Percentiles rank a stretch among this genome's conserved stretches.
Evolutionary conservation across 192 early-diverging fungal genomes (phyloP).

Genomic region (Obelidium mucronatum): DNA sequence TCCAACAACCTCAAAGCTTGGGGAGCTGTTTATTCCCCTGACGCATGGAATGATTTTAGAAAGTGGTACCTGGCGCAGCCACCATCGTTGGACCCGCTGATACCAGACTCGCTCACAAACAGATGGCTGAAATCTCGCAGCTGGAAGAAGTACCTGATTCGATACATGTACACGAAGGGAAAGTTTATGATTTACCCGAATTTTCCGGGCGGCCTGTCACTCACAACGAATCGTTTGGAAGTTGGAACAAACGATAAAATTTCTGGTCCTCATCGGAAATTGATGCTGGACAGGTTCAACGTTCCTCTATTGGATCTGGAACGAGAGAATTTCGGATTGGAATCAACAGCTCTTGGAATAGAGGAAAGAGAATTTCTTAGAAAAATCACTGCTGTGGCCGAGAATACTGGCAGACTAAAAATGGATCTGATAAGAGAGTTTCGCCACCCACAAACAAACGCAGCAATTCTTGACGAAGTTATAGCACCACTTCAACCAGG

Average conservation of each 20-base stretch:
- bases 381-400: background rate
- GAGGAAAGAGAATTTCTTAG: constrained; percentile 1
- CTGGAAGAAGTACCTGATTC: constrained; percentile 38
- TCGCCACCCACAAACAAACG: background rate
- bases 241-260: constrained; percentile 36
- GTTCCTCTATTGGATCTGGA: constrained; percentile 33
- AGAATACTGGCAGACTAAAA: background rate
- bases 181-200: constrained; percentile 36
- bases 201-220: constrained; percentile 28
- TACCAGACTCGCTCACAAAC: constrained; percentile 34
- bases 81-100: constrained; percentile 21
- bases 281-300: constrained; percentile 29
- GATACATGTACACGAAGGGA: constrained; percentile 39
- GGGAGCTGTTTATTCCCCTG: constrained; percentile 33
- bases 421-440: constrained; percentile 3
- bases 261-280: background rate
- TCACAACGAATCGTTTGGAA: constrained; percentile 36
- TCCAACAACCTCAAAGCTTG: constrained; percentile 43
- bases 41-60: constrained; percentile 36
- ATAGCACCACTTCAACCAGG: constrained; percentile 20
- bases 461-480: background rate
- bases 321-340: background rate
- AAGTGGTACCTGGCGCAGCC: constrained; percentile 32
- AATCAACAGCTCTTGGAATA: background rate
- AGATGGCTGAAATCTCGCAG: constrained; percentile 28